Percentiles rank a stretch among this genome's conserved stretches.
phyloP scores from a whole-genome alignment of 2,329 filamentous ascomycete genomes.

The Ophiobolus disseminans region DNA sequence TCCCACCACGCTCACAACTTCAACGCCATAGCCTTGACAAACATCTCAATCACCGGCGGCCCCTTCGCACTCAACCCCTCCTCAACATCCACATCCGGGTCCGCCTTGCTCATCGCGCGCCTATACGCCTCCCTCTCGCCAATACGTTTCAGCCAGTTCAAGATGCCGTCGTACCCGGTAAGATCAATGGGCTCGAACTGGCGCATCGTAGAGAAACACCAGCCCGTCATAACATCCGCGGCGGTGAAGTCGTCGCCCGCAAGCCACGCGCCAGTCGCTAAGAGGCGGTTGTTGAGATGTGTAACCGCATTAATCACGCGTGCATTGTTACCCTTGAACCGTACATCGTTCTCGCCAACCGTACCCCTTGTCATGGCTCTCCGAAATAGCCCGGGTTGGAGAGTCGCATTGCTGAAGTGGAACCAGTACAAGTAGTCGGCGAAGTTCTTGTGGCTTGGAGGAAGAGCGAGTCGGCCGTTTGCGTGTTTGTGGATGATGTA shows the following conservation, averaged over 20 bases:
- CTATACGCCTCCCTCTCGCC: slow-evolving; percentile 39
- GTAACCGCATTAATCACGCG: slow-evolving; percentile 51
- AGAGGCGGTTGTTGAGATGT: slow-evolving; percentile 60
- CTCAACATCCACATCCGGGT: slow-evolving; percentile 53
- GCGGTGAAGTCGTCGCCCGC: slow-evolving; percentile 68
- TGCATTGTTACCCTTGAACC: slow-evolving; percentile 39
- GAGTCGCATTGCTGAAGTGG: slow-evolving; percentile 59
- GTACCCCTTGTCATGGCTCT: slow-evolving; percentile 39
- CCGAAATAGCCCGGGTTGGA: slow-evolving; percentile 49
- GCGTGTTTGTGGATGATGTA: slow-evolving; percentile 65
- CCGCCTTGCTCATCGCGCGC: slow-evolving; percentile 64
- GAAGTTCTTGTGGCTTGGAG: slow-evolving; percentile 58
- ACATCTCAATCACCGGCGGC: slow-evolving; percentile 24
- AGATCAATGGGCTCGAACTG: slow-evolving; percentile 56
- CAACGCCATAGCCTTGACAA: slow-evolving; percentile 29
- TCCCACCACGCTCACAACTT: slow-evolving; percentile 25
- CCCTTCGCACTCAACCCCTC: slow-evolving; percentile 37
- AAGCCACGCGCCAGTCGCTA: slow-evolving; percentile 58
- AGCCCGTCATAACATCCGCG: slow-evolving; percentile 71
- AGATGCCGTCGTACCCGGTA: slow-evolving; percentile 38
- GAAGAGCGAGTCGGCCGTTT: slow-evolving; percentile 56
- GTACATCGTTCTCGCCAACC: slow-evolving; percentile 43
- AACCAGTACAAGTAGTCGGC: slow-evolving; percentile 71
- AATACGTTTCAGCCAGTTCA: slow-evolving; percentile 38
- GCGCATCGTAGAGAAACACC: slow-evolving; percentile 67